Base-by-base conservation (phyloP, 1,139 yeast species). In the Magnusiomyces suaveolens region DNA sequence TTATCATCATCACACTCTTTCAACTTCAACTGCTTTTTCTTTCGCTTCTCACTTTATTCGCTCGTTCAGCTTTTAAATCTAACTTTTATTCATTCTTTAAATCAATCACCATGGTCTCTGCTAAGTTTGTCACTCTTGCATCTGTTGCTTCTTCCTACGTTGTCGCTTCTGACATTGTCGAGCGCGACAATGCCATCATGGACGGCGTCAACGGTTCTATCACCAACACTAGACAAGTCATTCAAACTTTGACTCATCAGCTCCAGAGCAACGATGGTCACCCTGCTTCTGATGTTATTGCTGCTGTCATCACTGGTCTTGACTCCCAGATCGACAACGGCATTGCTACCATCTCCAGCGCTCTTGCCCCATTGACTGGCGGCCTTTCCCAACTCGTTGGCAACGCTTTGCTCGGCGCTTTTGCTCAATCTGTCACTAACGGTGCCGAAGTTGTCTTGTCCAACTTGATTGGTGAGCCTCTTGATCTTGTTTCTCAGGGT, bases 341-440 rank as follows among this genome's bases (percentile, higher is more conserved):
- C 26, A 25, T 54, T 47, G 53, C 56, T 47, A 54, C 56, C 43
- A 32, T 46, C 23, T 54, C n/a, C n/a, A n/a, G n/a, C n/a, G n/a
- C n/a, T n/a, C n/a, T n/a, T n/a, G n/a, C n/a, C n/a, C n/a, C n/a
- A 62, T 47, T 60, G 46, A 61, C 65, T 16, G 56, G 55, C 24
- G 65, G 64, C 39, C 36, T 58, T 21, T 59, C 62, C n/a, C 29
- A 54, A 57, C 59, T 58, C n/a, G 53, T 62, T 41, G 63, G 59
- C 38, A 46, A 57, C 53, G 48, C 56, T 51, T 47, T 54, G 29
- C 54, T 54, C 16, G 66, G 66, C 14, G 65, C 65, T 38, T 59
- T 57, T 54, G 60, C 57, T 20, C 64, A 62, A 58, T 59, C 63
- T 14, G 58, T 62, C 10, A n/a, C n/a, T n/a, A n/a, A n/a, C n/a